Evolutionary conservation across 345 rosid species (phyloP).

Genomic region (Populus tremula): DNA sequence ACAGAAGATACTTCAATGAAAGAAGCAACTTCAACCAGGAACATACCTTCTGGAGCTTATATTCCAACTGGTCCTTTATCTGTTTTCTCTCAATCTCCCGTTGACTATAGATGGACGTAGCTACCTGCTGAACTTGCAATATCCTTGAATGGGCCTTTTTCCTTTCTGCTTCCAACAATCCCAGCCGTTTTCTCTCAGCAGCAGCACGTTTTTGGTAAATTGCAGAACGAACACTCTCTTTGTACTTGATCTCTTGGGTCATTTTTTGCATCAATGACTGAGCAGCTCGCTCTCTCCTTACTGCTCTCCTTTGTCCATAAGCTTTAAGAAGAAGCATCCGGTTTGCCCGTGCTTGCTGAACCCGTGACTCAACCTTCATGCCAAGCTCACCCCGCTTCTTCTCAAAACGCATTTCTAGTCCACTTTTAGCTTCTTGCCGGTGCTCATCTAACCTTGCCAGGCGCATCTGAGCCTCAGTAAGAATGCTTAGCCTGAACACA

Average conservation of each 20-base stretch:
- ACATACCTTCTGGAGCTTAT: slow-evolving; percentile 64
- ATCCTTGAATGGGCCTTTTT: slow-evolving; percentile 68
- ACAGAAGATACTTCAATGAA: not conserved
- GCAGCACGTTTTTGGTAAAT: slow-evolving; percentile 68
- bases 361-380: not conserved
- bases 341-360: not conserved
- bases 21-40: slow-evolving; percentile 7
- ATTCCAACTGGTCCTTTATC: slow-evolving; percentile 68
- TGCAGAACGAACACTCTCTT: not conserved
- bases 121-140: slow-evolving; percentile 60
- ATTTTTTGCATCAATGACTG: not conserved
- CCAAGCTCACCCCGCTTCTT: not conserved
- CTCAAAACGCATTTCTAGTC: not conserved
- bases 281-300: not conserved
- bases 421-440: not conserved
- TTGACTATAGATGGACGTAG: slow-evolving; percentile 57
- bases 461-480: not conserved
- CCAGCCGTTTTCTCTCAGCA: slow-evolving; percentile 82
- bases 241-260: not conserved
- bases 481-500: not conserved
- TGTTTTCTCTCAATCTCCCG: slow-evolving; percentile 78
- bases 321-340: not conserved
- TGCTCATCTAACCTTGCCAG: not conserved
- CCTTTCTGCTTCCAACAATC: slow-evolving; percentile 77
- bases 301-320: not conserved